A percentile compares a stretch with the other conserved stretches of the same genome.
Evolutionary conservation across 2,329 filamentous ascomycete species (phyloP).

Genomic region (Hysterium pulicare): DNA sequence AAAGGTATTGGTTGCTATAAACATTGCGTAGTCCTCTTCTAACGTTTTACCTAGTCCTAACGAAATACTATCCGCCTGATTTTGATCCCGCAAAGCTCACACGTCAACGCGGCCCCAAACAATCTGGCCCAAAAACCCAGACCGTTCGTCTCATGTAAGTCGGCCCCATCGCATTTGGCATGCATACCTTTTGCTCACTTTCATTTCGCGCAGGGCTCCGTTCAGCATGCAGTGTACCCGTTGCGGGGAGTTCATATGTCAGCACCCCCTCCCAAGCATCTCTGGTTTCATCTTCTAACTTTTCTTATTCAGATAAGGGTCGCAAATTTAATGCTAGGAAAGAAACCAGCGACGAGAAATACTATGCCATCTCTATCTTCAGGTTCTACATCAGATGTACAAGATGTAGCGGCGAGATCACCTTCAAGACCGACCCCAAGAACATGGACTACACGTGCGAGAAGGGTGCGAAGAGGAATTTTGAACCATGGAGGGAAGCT

Average conservation of each 20-base stretch:
- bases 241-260: slow-evolving; percentile 79
- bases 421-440: slow-evolving; percentile 91
- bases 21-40: too few relatives aligned
- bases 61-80: slow-evolving; percentile 66
- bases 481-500: slow-evolving; percentile 80
- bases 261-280: too few relatives aligned
- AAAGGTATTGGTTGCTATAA: slow-evolving; percentile 62
- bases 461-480: slow-evolving; percentile 83
- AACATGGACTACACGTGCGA: slow-evolving; percentile 86
- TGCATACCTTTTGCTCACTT: background rate
- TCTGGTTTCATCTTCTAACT: too few relatives aligned
- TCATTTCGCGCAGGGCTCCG: slow-evolving; percentile 87
- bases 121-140: slow-evolving; percentile 74
- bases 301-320: too few relatives aligned
- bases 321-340: slow-evolving; percentile 96
- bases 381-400: slow-evolving; percentile 65
- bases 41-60: background rate
- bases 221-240: slow-evolving; percentile 73
- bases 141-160: slow-evolving; percentile 90
- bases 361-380: slow-evolving; percentile 79
- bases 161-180: background rate
- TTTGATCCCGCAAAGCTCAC: slow-evolving; percentile 83
- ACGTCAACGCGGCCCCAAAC: slow-evolving; percentile 66
- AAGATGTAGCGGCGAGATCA: slow-evolving; percentile 79
- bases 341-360: slow-evolving; percentile 86